Conservation (phyloP, 2,329 filamentous ascomycete species). For the Sarocladiaceae sp. region DNA sequence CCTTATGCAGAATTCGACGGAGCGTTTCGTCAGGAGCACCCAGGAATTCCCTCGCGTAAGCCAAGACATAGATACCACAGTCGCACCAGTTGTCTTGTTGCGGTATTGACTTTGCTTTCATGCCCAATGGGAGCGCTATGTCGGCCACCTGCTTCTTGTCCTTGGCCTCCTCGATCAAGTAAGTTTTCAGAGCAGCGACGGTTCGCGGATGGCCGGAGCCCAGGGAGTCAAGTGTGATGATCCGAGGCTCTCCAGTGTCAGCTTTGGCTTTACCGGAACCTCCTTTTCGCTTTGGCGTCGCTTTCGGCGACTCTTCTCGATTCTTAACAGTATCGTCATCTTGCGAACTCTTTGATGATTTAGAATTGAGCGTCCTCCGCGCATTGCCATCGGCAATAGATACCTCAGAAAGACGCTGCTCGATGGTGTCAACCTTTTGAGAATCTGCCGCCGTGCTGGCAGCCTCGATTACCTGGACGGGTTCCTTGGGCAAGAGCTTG, state of each 20-base stretch:
- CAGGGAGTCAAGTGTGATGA: conserved; percentile 86
- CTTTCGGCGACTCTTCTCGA: too few species aligned
- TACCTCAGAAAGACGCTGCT: conserved; percentile 15
- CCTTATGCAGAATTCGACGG: conserved; percentile 55
- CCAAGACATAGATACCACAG: conserved; percentile 81
- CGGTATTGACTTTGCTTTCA: conserved; percentile 71
- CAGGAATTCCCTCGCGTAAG: conserved; percentile 79
- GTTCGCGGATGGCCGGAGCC: conserved; percentile 58
- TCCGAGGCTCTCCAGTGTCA: conserved; percentile 53
- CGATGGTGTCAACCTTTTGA: neutral
- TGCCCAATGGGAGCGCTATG: conserved; percentile 32
- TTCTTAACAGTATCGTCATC: too few species aligned
- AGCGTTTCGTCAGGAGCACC: conserved; percentile 66
- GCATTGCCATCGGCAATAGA: conserved; percentile 18
- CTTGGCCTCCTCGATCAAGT: conserved; percentile 66
- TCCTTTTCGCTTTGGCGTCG: neutral
- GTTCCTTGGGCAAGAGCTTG: conserved; percentile 23
- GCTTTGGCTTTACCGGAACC: neutral
- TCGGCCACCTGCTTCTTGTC: conserved; percentile 47
- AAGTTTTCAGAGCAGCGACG: conserved; percentile 64
- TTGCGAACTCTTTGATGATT: too few species aligned
- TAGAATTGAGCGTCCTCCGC: too few species aligned
- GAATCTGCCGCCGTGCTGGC: neutral
- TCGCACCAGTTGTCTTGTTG: conserved; percentile 79
- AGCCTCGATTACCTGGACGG: neutral